phyloP scores from a whole-genome alignment of 371 early-diverging fungal genomes.

The Mortierella sp. region DNA sequence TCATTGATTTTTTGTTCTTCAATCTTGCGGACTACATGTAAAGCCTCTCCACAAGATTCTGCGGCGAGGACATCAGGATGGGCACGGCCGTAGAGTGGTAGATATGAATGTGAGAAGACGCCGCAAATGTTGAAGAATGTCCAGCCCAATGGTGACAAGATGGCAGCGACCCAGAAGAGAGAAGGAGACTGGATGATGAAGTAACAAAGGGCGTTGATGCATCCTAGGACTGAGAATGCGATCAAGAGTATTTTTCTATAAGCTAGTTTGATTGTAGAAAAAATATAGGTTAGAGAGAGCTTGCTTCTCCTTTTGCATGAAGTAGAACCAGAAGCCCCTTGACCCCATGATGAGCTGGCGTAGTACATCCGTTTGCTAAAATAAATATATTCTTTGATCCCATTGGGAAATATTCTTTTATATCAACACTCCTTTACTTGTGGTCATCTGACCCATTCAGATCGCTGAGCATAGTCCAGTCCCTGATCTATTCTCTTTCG shows the following conservation, averaged over 20 bases:
- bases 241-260: slow-evolving; percentile 45
- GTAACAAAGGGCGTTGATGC: slow-evolving; percentile 25
- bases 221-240: slow-evolving; percentile 34
- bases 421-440: too few relatives aligned
- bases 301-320: background rate
- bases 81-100: slow-evolving; percentile 66
- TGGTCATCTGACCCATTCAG: too few relatives aligned
- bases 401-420: too few relatives aligned
- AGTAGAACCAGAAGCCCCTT: too few relatives aligned
- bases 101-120: slow-evolving; percentile 70
- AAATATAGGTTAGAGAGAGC: background rate
- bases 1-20: slow-evolving; percentile 58
- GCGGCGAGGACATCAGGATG: slow-evolving; percentile 60
- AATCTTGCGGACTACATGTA: slow-evolving; percentile 28
- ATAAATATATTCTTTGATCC: too few relatives aligned
- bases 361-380: too few relatives aligned
- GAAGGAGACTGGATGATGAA: slow-evolving; percentile 25
- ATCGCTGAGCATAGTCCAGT: background rate
- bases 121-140: slow-evolving; percentile 38
- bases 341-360: too few relatives aligned
- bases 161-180: slow-evolving; percentile 40
- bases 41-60: slow-evolving; percentile 23
- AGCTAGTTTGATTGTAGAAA: slow-evolving; percentile 10
- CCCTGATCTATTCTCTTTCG: background rate
- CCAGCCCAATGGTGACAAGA: slow-evolving; percentile 38